phyloP scores from a whole-genome alignment of 2,329 filamentous ascomycete genomes.

The Xylariaceae sp. region DNA sequence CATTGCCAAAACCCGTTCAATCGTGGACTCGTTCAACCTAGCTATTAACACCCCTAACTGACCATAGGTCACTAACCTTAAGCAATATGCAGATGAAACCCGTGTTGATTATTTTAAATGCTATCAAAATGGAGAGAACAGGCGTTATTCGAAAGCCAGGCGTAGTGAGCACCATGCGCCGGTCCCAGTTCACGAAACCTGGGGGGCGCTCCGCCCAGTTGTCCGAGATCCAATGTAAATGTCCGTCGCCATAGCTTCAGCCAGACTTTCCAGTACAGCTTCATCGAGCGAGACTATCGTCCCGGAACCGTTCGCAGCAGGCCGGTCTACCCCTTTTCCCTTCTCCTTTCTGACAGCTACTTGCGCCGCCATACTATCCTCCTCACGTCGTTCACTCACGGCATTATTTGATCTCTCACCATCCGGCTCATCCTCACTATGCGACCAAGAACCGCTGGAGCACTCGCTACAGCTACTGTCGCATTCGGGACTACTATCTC shows the following conservation, averaged over 20 bases:
- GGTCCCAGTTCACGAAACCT: background rate
- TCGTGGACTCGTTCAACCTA: background rate
- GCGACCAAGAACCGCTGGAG: constrained; percentile 22
- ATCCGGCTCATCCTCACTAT: constrained; percentile 29
- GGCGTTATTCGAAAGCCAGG: background rate
- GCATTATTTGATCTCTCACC: constrained; percentile 31
- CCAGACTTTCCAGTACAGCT: constrained; percentile 28
- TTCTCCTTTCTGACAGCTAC: constrained; percentile 8
- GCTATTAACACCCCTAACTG: background rate
- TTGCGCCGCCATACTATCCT: constrained; percentile 6
- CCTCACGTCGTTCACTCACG: constrained; percentile 18
- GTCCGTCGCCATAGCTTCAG: constrained; percentile 31
- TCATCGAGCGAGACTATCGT: constrained; percentile 25
- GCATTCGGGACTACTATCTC: constrained; percentile 27
- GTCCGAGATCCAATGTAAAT: constrained; percentile 18
- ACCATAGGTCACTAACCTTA: background rate
- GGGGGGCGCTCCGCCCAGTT: background rate
- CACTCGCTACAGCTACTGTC: constrained; percentile 28
- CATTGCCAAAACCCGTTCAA: background rate
- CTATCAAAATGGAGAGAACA: background rate
- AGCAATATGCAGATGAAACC: too few relatives aligned
- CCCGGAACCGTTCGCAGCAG: constrained; percentile 1
- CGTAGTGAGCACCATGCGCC: too few relatives aligned
- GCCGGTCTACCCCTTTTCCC: constrained; percentile 15
- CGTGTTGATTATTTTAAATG: too few relatives aligned